Percentiles rank a stretch among this genome's conserved stretches.
phyloP scores from a whole-genome alignment of 345 rosid species.

The Salix dunnii region DNA sequence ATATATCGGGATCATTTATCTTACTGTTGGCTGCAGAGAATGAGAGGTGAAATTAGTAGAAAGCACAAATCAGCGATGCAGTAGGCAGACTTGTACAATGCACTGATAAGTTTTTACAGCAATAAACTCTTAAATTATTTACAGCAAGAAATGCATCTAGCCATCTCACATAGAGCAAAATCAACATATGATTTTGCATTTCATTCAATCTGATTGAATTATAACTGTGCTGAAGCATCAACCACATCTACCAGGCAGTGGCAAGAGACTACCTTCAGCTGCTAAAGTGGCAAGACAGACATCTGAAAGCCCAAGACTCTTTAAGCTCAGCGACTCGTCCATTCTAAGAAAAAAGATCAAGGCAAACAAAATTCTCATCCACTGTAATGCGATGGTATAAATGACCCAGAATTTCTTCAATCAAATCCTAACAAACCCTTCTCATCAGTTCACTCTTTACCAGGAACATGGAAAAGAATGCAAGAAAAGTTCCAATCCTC shows the following conservation, averaged over 20 bases:
- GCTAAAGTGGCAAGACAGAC: constrained; percentile 81
- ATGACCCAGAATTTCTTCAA: too few relatives aligned
- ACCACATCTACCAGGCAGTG: neutral
- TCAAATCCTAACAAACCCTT: too few relatives aligned
- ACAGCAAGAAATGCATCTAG: neutral
- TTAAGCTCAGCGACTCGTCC: constrained; percentile 63
- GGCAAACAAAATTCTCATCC: constrained; percentile 14
- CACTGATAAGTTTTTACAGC: neutral
- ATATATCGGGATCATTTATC: constrained; percentile 21
- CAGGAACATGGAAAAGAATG: neutral
- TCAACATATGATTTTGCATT: neutral
- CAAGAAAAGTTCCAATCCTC: too few relatives aligned
- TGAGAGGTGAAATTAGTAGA: neutral
- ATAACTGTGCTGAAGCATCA: neutral
- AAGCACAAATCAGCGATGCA: constrained; percentile 10
- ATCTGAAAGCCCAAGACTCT: constrained; percentile 75
- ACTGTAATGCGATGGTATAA: neutral
- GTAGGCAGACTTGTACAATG: neutral
- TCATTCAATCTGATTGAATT: neutral
- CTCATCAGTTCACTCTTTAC: neutral
- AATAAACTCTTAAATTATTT: neutral
- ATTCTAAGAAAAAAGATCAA: constrained; percentile 39
- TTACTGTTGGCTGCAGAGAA: constrained; percentile 34
- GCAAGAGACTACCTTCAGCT: constrained; percentile 24
- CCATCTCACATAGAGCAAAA: neutral